Percentiles rank a stretch among this genome's conserved stretches.
These are phyloP conservation scores for Pneumocystis canis DNA, from an alignment of 1,139 yeast species.

Conservation along the genomic window DNA sequence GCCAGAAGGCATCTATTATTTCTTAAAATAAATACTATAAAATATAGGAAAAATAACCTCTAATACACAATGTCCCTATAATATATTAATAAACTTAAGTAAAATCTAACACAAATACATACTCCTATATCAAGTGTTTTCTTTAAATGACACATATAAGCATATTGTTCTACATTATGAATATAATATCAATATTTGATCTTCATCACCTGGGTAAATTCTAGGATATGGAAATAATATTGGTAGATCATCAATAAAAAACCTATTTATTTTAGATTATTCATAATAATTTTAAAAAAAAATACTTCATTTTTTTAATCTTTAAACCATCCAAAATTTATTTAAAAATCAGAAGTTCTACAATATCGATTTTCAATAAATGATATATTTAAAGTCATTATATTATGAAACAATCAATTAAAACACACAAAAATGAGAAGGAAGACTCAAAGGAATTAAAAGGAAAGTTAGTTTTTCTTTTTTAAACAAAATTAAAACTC, in stretches of 20 bases:
- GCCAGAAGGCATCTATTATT: conserved; percentile 81
- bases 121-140: conserved; percentile 92
- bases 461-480: not conserved
- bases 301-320: not conserved
- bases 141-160: conserved; percentile 91
- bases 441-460: not conserved
- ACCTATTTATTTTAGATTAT: conserved; percentile 27
- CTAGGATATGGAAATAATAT: conserved; percentile 94
- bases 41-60: conserved; percentile 28
- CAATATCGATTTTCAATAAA: not conserved
- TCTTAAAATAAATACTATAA: not conserved
- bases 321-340: not conserved
- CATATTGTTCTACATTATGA: conserved; percentile 56
- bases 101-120: not conserved
- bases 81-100: not conserved
- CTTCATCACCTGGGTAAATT: conserved; percentile 49
- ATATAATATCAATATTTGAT: not conserved
- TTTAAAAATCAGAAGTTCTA: not conserved
- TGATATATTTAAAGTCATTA: not conserved
- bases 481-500: too few species aligned
- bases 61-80: conserved; percentile 51
- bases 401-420: not conserved
- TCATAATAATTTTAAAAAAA: not conserved
- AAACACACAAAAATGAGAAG: not conserved
- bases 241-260: conserved; percentile 86